Conservation (phyloP, 2,329 filamentous ascomycete genomes). For the Penicillium sp. region DNA sequence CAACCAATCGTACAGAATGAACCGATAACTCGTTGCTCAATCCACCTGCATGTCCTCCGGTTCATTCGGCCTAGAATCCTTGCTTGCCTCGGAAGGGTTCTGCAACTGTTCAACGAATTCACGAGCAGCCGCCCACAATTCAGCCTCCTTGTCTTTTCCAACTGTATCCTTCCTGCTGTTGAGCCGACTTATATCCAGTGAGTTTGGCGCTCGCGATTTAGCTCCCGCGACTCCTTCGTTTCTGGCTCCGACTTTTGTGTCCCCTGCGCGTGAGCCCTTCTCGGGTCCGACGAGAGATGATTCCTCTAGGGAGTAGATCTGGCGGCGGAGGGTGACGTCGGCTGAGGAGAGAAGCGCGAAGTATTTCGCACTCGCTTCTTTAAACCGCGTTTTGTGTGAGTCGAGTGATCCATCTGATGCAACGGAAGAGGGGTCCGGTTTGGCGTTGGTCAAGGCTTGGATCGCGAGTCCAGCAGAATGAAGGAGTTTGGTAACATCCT, state of each 20-base stretch:
- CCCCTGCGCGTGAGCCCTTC: constrained; percentile 31
- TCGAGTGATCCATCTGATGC: constrained; percentile 45
- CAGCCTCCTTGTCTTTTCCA: constrained; percentile 76
- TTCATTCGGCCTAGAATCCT: constrained; percentile 14
- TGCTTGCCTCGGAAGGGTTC: constrained; percentile 7
- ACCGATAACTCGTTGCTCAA: constrained; percentile 18
- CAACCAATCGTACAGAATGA: constrained; percentile 46
- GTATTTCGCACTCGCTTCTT: constrained; percentile 58
- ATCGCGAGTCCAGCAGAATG: constrained; percentile 61
- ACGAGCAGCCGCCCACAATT: constrained; percentile 67
- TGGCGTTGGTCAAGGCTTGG: constrained; percentile 58
- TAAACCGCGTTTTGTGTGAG: constrained; percentile 60
- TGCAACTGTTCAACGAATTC: constrained; percentile 50
- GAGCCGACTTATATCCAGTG: constrained; percentile 80
- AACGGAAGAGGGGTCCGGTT: constrained; percentile 31
- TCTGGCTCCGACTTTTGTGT: constrained; percentile 29
- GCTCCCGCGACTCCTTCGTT: constrained; percentile 20
- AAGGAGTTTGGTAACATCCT: constrained; percentile 56
- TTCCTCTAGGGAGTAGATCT: constrained; percentile 78
- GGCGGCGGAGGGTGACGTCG: constrained; percentile 69
- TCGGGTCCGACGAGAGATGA: constrained; percentile 65
- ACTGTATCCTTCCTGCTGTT: constrained; percentile 83
- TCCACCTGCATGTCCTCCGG: constrained; percentile 41
- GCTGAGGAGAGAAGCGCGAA: constrained; percentile 70
- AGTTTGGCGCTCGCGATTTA: constrained; percentile 48